Percentiles rank a stretch among this genome's conserved stretches.
phyloP scores from a whole-genome alignment of 2,329 filamentous ascomycete species.

The Aspergillus aculeatus region DNA sequence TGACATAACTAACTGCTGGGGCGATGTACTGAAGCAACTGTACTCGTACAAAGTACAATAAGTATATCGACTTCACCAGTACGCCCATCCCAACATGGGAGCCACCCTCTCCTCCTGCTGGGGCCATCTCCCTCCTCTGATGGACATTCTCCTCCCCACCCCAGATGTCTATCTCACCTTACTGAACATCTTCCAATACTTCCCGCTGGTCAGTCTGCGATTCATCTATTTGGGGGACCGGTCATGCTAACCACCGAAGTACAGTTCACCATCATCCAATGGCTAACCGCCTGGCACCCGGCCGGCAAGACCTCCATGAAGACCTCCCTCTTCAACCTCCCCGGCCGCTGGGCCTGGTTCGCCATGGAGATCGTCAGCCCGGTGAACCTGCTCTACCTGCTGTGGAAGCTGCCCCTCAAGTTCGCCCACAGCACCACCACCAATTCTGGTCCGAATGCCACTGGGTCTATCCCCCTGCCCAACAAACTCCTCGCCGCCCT shows the following conservation, averaged over 20 bases:
- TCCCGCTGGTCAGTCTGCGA: constrained; percentile 48
- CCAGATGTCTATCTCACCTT: constrained; percentile 39
- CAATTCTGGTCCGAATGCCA: not conserved
- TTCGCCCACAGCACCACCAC: constrained; percentile 11
- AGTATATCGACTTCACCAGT: not conserved
- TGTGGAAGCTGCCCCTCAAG: constrained; percentile 64
- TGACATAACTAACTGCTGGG: no score
- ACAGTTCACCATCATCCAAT: constrained; percentile 74
- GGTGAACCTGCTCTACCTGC: constrained; percentile 73
- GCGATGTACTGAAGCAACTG: no score
- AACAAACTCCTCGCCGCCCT: constrained; percentile 39
- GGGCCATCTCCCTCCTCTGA: constrained; percentile 25
- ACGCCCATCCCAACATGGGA: constrained; percentile 20
- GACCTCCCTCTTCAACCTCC: constrained; percentile 72
- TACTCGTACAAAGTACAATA: no score
- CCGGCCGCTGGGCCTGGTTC: constrained; percentile 82
- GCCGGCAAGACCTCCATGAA: constrained; percentile 84
- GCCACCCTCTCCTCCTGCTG: constrained; percentile 22
- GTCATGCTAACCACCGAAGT: constrained; percentile 12
- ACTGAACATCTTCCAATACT: constrained; percentile 43
- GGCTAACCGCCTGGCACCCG: constrained; percentile 75
- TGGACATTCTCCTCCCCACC: constrained; percentile 39
- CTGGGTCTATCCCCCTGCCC: constrained; percentile 26
- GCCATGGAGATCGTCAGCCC: constrained; percentile 83
- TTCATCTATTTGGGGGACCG: not conserved